Percentiles rank a stretch among this genome's conserved stretches.
Evolutionary conservation across 2,329 filamentous ascomycete genomes (phyloP).

Genomic region (Paramyrothecium sp.): DNA sequence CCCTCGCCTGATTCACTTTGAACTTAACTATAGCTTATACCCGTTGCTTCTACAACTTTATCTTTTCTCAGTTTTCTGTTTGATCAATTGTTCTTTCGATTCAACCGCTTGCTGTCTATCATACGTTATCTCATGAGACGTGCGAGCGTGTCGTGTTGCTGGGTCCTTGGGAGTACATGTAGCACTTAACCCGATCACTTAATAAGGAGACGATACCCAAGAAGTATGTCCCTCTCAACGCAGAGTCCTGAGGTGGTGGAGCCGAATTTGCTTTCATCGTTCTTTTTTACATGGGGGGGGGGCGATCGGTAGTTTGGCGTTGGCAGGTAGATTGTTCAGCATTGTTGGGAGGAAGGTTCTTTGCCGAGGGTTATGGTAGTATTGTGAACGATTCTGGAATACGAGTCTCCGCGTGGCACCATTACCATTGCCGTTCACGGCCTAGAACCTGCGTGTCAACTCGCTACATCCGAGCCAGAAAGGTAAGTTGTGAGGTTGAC

Average conservation of each 20-base stretch:
- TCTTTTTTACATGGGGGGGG: constrained; percentile 2
- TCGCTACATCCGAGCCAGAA: no score
- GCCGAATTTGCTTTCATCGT: neutral
- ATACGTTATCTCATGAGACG: no score
- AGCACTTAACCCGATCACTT: no score
- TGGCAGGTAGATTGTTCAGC: constrained; percentile 18
- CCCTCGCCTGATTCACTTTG: constrained; percentile 10
- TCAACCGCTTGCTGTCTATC: constrained; percentile 5
- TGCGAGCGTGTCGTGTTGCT: no score
- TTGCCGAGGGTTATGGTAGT: neutral
- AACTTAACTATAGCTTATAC: constrained; percentile 10
- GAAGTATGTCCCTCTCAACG: neutral
- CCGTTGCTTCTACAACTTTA: constrained; percentile 3
- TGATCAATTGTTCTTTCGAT: constrained; percentile 7
- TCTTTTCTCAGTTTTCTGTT: neutral
- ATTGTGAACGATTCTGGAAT: neutral
- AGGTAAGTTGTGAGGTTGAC: no score
- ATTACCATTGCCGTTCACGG: no score
- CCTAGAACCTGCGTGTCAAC: no score
- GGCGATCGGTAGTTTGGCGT: constrained; percentile 23
- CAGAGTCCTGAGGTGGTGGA: neutral
- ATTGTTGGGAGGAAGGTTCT: neutral
- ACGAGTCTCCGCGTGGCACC: neutral
- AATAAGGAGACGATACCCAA: no score
- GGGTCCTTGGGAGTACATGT: no score